Conservation (phyloP, 129 eudicot species). For the Mikania micrantha region DNA sequence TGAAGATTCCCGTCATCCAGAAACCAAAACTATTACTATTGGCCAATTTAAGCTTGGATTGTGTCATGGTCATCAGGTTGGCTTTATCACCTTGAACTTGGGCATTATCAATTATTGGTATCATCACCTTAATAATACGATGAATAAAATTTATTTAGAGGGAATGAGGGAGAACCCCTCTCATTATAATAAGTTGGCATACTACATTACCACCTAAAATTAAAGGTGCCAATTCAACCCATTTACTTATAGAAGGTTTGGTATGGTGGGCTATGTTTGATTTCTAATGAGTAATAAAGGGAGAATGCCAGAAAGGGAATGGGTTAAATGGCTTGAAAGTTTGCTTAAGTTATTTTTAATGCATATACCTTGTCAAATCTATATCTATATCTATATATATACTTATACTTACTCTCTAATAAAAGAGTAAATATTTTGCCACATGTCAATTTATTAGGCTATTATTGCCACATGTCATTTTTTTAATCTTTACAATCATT, state of each 20-base stretch:
- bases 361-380: background rate
- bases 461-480: too few relatives aligned
- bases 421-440: too few relatives aligned
- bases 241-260: background rate
- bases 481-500: too few relatives aligned
- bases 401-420: too few relatives aligned
- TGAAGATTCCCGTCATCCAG: constrained; percentile 90
- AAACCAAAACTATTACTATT: constrained; percentile 82
- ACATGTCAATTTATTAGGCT: too few relatives aligned
- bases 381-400: too few relatives aligned
- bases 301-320: too few relatives aligned
- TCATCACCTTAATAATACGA: background rate
- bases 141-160: background rate
- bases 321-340: background rate
- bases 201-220: background rate
- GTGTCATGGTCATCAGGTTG: constrained; percentile 99
- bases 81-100: constrained; percentile 1
- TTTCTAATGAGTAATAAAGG: background rate
- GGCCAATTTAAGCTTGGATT: constrained; percentile 97
- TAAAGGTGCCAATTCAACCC: background rate
- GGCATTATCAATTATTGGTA: background rate
- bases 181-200: background rate
- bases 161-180: background rate
- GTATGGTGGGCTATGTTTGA: background rate
- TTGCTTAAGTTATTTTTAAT: background rate